A percentile compares a stretch with the other conserved stretches of the same genome.
phyloP scores from a whole-genome alignment of 257 asterid genomes.

The Gentiana dahurica region DNA sequence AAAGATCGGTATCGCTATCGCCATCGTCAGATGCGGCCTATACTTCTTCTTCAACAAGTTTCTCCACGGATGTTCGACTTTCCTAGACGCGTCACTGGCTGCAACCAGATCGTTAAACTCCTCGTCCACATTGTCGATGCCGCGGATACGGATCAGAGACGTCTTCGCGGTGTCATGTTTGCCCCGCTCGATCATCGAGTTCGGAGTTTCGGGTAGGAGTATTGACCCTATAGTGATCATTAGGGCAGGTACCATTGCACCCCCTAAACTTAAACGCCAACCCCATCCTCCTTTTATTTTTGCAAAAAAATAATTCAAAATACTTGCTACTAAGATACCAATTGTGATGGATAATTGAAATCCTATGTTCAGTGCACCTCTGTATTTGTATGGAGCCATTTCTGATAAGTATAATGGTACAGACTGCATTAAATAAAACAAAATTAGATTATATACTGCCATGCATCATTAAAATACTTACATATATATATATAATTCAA shows the following conservation, averaged over 20 bases:
- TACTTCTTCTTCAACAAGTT: slow-evolving; percentile 22
- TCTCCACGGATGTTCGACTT: slow-evolving; percentile 23
- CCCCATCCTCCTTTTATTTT: slow-evolving; percentile 58
- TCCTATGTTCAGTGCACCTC: slow-evolving; percentile 48
- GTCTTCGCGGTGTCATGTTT: slow-evolving; percentile 24
- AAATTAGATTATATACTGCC: too few relatives aligned
- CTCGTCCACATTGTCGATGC: slow-evolving; percentile 29
- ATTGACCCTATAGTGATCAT: slow-evolving; percentile 25
- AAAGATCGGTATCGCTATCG: slow-evolving; percentile 45
- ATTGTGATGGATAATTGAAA: slow-evolving; percentile 34
- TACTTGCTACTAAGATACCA: slow-evolving; percentile 36
- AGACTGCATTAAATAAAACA: slow-evolving; percentile 17
- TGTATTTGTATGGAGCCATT: slow-evolving; percentile 41
- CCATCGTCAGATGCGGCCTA: slow-evolving; percentile 52
- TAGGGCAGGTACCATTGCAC: slow-evolving; percentile 28
- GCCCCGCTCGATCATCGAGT: slow-evolving; percentile 30
- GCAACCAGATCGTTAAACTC: slow-evolving; percentile 42
- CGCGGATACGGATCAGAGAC: slow-evolving; percentile 32
- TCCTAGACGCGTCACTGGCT: slow-evolving; percentile 28
- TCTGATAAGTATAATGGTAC: slow-evolving; percentile 61
- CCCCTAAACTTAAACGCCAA: slow-evolving; percentile 45
- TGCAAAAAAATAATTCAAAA: slow-evolving; percentile 31
- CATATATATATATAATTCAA: too few relatives aligned
- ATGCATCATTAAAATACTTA: too few relatives aligned
- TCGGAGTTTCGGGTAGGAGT: slow-evolving; percentile 57